Evolutionary conservation across 2,329 filamentous ascomycete genomes (phyloP).

Genomic region (Pyricularia sp.): DNA sequence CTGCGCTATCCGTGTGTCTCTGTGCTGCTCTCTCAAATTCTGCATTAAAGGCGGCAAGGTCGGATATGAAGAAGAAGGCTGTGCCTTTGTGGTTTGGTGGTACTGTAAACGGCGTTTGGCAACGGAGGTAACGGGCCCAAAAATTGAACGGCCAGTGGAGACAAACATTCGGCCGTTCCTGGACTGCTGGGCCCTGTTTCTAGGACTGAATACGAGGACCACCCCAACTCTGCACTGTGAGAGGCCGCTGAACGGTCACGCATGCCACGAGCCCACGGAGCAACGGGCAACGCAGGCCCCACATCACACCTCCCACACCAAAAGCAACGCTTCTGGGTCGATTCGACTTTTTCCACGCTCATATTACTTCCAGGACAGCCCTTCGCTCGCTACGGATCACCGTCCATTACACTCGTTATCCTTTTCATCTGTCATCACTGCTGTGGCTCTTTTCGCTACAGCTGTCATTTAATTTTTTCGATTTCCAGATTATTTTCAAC

Average conservation of each 20-base stretch:
- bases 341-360: neutral
- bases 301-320: neutral
- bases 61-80: neutral
- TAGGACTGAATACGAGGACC: neutral
- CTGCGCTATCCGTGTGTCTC: neutral
- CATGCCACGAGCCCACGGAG: neutral
- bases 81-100: neutral
- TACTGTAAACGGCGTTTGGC: neutral
- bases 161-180: neutral
- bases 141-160: neutral
- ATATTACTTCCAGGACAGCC: constrained; percentile 1
- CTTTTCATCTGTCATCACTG: neutral
- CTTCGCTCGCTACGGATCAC: neutral
- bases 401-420: neutral
- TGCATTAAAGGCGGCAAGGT: neutral
- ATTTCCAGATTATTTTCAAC: neutral
- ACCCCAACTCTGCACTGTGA: neutral
- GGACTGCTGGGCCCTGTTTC: neutral
- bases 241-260: neutral
- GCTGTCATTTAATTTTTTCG: neutral
- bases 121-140: neutral
- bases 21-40: neutral
- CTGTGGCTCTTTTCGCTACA: neutral
- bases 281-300: neutral
- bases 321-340: neutral